Conservation (phyloP, 2,329 filamentous ascomycete species). For the Diaporthe citri region DNA sequence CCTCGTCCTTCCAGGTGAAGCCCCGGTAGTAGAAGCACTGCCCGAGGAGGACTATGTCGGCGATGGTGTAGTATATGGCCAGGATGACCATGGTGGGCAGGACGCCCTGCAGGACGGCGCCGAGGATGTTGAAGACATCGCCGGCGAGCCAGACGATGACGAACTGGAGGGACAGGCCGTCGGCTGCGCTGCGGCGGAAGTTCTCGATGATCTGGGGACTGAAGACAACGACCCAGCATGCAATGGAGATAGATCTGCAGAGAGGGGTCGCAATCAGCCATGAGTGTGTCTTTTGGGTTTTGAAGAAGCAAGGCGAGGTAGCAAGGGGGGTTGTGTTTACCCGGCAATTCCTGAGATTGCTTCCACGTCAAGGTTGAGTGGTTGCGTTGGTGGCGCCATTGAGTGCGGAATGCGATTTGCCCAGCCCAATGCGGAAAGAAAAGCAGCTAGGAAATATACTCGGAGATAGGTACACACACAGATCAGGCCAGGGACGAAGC, state of each 20-base stretch:
- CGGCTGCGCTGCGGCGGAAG: constrained; percentile 85
- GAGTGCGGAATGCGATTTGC: constrained; percentile 22
- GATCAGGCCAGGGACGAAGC: background rate
- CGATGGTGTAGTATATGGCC: constrained; percentile 93
- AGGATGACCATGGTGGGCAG: constrained; percentile 95
- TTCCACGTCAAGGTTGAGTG: constrained; percentile 84
- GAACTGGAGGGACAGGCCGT: constrained; percentile 91
- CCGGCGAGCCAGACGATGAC: constrained; percentile 92
- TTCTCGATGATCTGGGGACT: constrained; percentile 97
- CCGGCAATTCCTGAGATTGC: constrained; percentile 93
- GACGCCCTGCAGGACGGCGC: constrained; percentile 91
- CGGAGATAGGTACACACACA: background rate
- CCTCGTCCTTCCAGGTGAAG: constrained; percentile 75
- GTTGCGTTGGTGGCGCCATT: constrained; percentile 69
- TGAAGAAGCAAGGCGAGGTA: background rate
- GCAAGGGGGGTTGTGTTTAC: constrained; percentile 55
- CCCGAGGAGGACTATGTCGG: constrained; percentile 86
- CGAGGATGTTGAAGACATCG: constrained; percentile 96
- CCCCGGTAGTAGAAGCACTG: constrained; percentile 98
- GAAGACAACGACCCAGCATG: constrained; percentile 98
- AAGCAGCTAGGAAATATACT: background rate
- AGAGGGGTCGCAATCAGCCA: background rate
- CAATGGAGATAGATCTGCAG: constrained; percentile 89
- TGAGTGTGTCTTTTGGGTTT: background rate
- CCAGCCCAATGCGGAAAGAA: constrained; percentile 2